Percentiles rank a stretch among this genome's conserved stretches.
Evolutionary conservation across 139 green algal genomes (phyloP).

Genomic region (Coelastrella sp.): DNA sequence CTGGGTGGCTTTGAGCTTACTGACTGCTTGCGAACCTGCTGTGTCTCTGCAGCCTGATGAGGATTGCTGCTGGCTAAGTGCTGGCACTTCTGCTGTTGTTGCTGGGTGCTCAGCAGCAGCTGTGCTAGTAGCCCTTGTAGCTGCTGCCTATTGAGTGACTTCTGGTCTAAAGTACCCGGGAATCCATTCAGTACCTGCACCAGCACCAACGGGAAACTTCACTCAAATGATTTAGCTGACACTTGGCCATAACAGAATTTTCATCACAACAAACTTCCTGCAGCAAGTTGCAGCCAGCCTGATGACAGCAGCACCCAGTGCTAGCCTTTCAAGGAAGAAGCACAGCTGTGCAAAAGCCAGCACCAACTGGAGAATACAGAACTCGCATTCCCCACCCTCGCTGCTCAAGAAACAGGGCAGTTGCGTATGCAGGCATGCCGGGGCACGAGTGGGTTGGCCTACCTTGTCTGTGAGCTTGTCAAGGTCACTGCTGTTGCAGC

Average conservation of each 20-base stretch:
- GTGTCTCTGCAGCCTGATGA: not conserved
- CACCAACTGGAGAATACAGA: too few relatives aligned
- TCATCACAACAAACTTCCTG: too few relatives aligned
- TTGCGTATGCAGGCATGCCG: not conserved
- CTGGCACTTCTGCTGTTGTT: not conserved
- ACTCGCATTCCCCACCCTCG: too few relatives aligned
- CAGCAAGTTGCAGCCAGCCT: too few relatives aligned
- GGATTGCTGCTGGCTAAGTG: too few relatives aligned
- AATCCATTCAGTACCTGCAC: conserved; percentile 27
- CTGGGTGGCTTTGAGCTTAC: not conserved
- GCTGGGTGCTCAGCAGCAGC: not conserved
- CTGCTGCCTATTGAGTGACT: conserved; percentile 29
- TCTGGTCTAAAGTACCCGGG: not conserved
- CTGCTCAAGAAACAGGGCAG: not conserved
- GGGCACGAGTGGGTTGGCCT: not conserved
- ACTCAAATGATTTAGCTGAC: too few relatives aligned
- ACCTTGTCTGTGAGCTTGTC: conserved; percentile 15
- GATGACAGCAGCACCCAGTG: too few relatives aligned
- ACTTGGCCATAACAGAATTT: too few relatives aligned
- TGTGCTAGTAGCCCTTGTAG: conserved; percentile 14
- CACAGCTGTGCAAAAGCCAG: too few relatives aligned
- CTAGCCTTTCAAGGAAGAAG: too few relatives aligned
- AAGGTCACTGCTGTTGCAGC: not conserved
- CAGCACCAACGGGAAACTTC: not conserved
- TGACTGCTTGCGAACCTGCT: not conserved